Evolutionary conservation across 1,284 basidiomycete genomes (phyloP).

Genomic region (Puccinia novopanici): DNA sequence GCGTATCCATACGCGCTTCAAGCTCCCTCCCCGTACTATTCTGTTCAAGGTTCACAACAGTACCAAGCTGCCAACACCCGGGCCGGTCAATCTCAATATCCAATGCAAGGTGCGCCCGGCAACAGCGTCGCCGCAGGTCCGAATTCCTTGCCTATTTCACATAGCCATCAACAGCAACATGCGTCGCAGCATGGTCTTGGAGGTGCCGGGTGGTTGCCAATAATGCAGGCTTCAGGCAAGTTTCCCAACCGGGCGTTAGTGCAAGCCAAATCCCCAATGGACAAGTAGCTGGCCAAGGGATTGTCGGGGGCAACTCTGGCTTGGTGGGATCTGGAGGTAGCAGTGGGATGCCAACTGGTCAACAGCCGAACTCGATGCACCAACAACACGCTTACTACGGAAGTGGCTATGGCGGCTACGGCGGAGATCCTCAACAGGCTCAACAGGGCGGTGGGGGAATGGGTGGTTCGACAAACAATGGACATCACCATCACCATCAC

Average conservation of each 20-base stretch:
- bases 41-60: conserved; percentile 48
- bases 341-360: conserved; percentile 28
- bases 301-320: conserved; percentile 19
- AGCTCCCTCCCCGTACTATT: conserved; percentile 48
- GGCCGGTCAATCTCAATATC: conserved; percentile 46
- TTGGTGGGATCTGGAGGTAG: conserved; percentile 31
- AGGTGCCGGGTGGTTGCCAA: conserved; percentile 27
- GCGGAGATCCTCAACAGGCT: conserved; percentile 33
- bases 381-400: conserved; percentile 48
- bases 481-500: conserved; percentile 38
- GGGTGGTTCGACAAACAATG: conserved; percentile 2
- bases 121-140: conserved; percentile 22
- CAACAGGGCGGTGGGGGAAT: conserved; percentile 31
- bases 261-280: conserved; percentile 34
- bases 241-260: conserved; percentile 35
- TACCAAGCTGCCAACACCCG: conserved; percentile 34
- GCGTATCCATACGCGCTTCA: conserved; percentile 45
- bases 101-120: conserved; percentile 48
- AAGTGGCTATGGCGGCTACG: conserved; percentile 32
- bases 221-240: conserved; percentile 46
- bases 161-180: conserved; percentile 44
- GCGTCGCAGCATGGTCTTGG: conserved; percentile 45
- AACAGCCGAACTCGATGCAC: conserved; percentile 46
- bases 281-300: conserved; percentile 34
- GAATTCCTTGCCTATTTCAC: conserved; percentile 31